phyloP scores from a whole-genome alignment of 1,139 yeast species.

The Protomyces arabidopsidicola region DNA sequence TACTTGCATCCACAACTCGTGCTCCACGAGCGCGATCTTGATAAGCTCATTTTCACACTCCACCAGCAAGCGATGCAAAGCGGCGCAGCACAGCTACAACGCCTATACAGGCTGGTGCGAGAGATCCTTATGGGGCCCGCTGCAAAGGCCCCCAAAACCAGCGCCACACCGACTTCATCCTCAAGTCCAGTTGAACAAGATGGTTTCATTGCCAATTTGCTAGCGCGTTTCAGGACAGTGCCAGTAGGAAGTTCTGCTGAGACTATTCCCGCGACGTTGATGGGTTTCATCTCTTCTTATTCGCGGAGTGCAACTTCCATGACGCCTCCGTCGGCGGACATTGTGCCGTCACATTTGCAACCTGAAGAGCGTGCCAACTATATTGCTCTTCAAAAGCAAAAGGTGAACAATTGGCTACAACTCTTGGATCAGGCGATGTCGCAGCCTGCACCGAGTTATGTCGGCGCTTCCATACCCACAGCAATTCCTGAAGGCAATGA shows the following conservation, averaged over 20 bases:
- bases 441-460: neutral
- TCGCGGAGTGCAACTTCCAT: neutral
- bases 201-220: slow-evolving; percentile 4
- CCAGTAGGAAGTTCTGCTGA: slow-evolving; percentile 10
- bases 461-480: neutral
- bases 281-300: slow-evolving; percentile 5
- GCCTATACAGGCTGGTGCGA: neutral
- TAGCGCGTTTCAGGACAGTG: slow-evolving; percentile 17
- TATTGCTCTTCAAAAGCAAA: slow-evolving; percentile 11
- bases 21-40: slow-evolving; percentile 32
- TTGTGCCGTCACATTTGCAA: slow-evolving; percentile 8
- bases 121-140: slow-evolving; percentile 1
- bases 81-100: slow-evolving; percentile 12
- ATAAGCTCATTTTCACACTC: slow-evolving; percentile 11
- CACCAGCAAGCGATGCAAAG: slow-evolving; percentile 25
- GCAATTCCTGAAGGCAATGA: neutral
- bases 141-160: neutral
- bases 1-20: slow-evolving; percentile 31
- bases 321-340: neutral
- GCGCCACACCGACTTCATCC: neutral
- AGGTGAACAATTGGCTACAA: slow-evolving; percentile 8
- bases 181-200: neutral
- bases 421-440: slow-evolving; percentile 13
- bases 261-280: slow-evolving; percentile 4
- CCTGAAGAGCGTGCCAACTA: slow-evolving; percentile 19